phyloP scores from a whole-genome alignment of 1,284 basidiomycete species.

The Cutaneotrichosporon dermatis region DNA sequence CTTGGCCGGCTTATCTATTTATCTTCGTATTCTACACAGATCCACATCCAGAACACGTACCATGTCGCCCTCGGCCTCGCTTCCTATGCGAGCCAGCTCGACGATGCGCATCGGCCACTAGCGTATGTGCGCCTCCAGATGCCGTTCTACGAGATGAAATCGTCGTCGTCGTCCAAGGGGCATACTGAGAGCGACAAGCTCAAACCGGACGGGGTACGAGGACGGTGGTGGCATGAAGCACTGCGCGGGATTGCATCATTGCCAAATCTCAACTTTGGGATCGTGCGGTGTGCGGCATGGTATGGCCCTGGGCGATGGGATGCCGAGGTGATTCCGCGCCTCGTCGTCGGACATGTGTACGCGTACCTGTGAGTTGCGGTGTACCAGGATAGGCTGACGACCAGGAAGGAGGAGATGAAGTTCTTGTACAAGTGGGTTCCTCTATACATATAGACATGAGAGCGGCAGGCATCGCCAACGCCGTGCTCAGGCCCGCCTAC shows the following conservation, averaged over 20 bases:
- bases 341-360: constrained; percentile 73
- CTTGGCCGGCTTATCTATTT: too few relatives aligned
- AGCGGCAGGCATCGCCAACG: too few relatives aligned
- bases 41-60: constrained; percentile 71
- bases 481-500: too few relatives aligned
- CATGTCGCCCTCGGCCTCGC: constrained; percentile 66
- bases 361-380: constrained; percentile 56
- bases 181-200: constrained; percentile 65
- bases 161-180: constrained; percentile 44
- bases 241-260: constrained; percentile 70
- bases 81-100: constrained; percentile 54
- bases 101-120: constrained; percentile 58
- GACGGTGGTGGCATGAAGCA: constrained; percentile 87
- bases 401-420: constrained; percentile 73
- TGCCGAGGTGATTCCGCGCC: constrained; percentile 58
- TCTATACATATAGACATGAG: too few relatives aligned
- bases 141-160: constrained; percentile 71
- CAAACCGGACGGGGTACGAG: constrained; percentile 66
- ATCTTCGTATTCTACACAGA: constrained; percentile 22
- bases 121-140: constrained; percentile 75
- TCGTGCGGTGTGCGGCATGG: constrained; percentile 34
- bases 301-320: constrained; percentile 38
- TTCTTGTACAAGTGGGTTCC: constrained; percentile 58
- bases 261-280: constrained; percentile 37
- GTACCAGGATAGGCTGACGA: background rate